These are phyloP conservation scores for Grifola frondosa DNA, from an alignment of 1,284 basidiomycete genomes.

Conservation along the genomic window DNA sequence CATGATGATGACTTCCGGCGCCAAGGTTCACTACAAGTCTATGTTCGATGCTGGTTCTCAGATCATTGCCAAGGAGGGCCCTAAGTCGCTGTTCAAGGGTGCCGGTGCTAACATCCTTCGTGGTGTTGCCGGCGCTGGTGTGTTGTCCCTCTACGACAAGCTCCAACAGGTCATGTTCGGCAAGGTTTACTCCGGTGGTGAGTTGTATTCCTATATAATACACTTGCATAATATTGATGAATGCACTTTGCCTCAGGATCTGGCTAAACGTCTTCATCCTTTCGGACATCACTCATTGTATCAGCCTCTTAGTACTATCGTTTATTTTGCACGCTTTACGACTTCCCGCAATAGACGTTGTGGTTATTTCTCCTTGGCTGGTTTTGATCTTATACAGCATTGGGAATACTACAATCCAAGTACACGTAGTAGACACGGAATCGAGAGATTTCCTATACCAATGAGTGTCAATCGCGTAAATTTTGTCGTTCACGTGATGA, in stretches of 20 bases:
- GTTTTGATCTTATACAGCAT: constrained; percentile 18
- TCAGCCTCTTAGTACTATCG: constrained; percentile 33
- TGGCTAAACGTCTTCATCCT: constrained; percentile 37
- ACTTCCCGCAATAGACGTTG: constrained; percentile 34
- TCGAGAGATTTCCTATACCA: constrained; percentile 23
- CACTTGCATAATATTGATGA: background rate
- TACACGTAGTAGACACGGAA: constrained; percentile 22
- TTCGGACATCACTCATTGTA: constrained; percentile 29
- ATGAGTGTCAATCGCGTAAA: too few species aligned
- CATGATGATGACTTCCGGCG: constrained; percentile 94
- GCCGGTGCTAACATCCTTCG: constrained; percentile 98
- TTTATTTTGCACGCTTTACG: constrained; percentile 33
- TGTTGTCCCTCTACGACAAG: constrained; percentile 92
- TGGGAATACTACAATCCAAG: constrained; percentile 21
- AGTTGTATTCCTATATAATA: constrained; percentile 10
- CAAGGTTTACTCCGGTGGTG: constrained; percentile 90
- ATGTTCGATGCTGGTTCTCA: constrained; percentile 86
- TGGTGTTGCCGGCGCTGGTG: constrained; percentile 98
- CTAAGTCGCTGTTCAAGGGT: constrained; percentile 90
- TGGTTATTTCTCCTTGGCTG: constrained; percentile 33
- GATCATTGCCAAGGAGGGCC: constrained; percentile 90
- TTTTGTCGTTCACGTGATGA: too few species aligned
- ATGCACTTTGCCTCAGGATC: constrained; percentile 41
- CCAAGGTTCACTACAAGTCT: constrained; percentile 85
- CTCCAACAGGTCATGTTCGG: constrained; percentile 90